Percentiles rank a stretch among this genome's conserved stretches.
These are phyloP conservation scores for Neoboletus brunneissimus DNA, from an alignment of 768 basidiomycete species.

Conservation along the genomic window DNA sequence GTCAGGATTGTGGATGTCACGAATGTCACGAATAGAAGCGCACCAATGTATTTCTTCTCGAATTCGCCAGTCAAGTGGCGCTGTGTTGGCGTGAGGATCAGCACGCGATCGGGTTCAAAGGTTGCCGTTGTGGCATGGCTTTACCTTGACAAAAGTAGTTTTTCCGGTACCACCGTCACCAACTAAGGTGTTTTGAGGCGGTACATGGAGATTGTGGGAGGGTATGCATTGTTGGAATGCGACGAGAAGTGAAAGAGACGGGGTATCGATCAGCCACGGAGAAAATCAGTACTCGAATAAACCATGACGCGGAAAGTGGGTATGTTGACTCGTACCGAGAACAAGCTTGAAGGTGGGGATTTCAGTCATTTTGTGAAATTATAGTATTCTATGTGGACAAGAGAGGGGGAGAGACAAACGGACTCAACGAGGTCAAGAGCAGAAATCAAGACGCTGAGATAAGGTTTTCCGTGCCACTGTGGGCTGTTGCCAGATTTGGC, in stretches of 20 bases:
- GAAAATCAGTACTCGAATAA: slow-evolving; percentile 23
- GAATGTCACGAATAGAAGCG: slow-evolving; percentile 26
- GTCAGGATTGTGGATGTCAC: slow-evolving; percentile 14
- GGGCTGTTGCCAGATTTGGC: slow-evolving; percentile 24
- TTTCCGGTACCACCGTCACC: slow-evolving; percentile 98
- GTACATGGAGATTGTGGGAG: neutral
- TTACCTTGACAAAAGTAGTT: slow-evolving; percentile 97
- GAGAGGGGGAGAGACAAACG: slow-evolving; percentile 12
- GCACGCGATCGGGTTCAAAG: slow-evolving; percentile 45
- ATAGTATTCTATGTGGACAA: slow-evolving; percentile 23
- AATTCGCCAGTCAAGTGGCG: slow-evolving; percentile 99
- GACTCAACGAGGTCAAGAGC: slow-evolving; percentile 24
- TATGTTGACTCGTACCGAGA: slow-evolving; percentile 63
- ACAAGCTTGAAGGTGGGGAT: slow-evolving; percentile 98
- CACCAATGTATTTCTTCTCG: slow-evolving; percentile 99
- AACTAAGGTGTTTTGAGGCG: slow-evolving; percentile 44
- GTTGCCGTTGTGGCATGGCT: slow-evolving; percentile 25
- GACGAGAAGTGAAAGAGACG: slow-evolving; percentile 9
- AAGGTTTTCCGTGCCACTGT: slow-evolving; percentile 35
- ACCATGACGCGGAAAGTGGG: neutral
- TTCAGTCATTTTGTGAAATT: slow-evolving; percentile 40
- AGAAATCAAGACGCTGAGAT: slow-evolving; percentile 37
- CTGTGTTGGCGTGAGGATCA: slow-evolving; percentile 55
- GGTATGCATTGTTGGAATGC: slow-evolving; percentile 9
- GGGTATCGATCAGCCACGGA: slow-evolving; percentile 53